Evolutionary conservation across 1,284 basidiomycete species (phyloP).

Genomic region (Phellopilus nigrolimitatus): DNA sequence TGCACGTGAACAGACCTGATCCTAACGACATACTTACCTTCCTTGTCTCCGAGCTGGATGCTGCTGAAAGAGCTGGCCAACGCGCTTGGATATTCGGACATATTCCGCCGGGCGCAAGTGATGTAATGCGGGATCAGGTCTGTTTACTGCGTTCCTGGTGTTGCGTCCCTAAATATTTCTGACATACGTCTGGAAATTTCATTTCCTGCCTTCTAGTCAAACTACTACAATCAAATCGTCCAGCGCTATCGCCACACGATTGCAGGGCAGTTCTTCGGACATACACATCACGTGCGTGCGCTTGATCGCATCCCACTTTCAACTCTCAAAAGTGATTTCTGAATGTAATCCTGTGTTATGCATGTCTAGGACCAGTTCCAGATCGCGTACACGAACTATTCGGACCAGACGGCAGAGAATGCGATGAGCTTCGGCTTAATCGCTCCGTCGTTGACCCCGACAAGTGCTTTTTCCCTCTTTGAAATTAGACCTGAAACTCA

Average conservation of each 20-base stretch:
- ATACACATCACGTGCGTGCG: conserved; percentile 34
- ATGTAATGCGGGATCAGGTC: conserved; percentile 42
- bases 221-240: conserved; percentile 54
- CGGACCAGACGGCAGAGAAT: conserved; percentile 41
- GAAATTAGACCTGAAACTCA: neutral
- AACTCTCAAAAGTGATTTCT: neutral
- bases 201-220: conserved; percentile 34
- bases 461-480: conserved; percentile 30
- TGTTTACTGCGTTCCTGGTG: conserved; percentile 15
- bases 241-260: conserved; percentile 55
- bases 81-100: conserved; percentile 51
- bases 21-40: conserved; percentile 40
- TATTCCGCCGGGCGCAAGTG: conserved; percentile 44
- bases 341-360: neutral
- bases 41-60: conserved; percentile 46
- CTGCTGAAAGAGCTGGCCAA: conserved; percentile 48
- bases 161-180: conserved; percentile 20
- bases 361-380: conserved; percentile 47
- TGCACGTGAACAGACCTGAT: conserved; percentile 30
- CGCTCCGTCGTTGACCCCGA: conserved; percentile 52
- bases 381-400: conserved; percentile 52
- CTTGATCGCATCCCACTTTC: neutral
- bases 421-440: conserved; percentile 48
- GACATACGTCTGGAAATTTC: too few relatives aligned
- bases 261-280: conserved; percentile 46